Conservation (phyloP, 495 filamentous ascomycete genomes). For the Choiromyces venosus region DNA sequence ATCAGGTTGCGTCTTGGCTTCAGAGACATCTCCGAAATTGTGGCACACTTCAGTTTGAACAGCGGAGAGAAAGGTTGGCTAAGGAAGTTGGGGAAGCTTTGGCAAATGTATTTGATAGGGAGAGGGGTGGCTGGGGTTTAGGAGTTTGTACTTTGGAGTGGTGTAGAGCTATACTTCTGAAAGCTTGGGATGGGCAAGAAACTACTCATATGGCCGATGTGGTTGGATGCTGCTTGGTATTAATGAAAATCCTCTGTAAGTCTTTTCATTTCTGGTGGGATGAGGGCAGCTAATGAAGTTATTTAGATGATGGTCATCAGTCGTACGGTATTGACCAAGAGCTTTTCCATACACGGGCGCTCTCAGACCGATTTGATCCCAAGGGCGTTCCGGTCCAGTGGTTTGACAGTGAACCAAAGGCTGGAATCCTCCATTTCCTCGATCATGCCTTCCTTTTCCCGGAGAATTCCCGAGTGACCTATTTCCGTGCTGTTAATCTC, state of each 20-base stretch:
- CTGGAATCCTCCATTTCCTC: constrained; percentile 62
- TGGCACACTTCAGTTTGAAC: constrained; percentile 13
- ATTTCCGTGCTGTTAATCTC: constrained; percentile 85
- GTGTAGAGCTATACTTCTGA: constrained; percentile 34
- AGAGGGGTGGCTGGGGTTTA: constrained; percentile 32
- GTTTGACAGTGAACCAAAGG: constrained; percentile 52
- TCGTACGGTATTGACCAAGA: constrained; percentile 59
- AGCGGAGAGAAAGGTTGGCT: constrained; percentile 9
- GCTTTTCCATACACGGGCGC: constrained; percentile 67
- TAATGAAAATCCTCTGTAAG: constrained; percentile 69
- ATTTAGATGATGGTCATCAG: constrained; percentile 55
- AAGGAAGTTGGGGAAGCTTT: constrained; percentile 27
- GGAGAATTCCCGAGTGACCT: constrained; percentile 64
- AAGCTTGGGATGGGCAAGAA: constrained; percentile 37
- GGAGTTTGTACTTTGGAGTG: constrained; percentile 39
- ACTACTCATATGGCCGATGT: constrained; percentile 37
- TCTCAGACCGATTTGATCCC: constrained; percentile 70
- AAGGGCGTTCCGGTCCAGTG: constrained; percentile 71
- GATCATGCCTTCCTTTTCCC: constrained; percentile 78
- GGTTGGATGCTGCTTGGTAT: constrained; percentile 49
- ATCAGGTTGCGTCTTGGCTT: constrained; percentile 18
- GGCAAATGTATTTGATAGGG: constrained; percentile 17
- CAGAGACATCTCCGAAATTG: constrained; percentile 32
- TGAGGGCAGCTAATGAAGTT: constrained; percentile 18
- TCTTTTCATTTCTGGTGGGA: constrained; percentile 15